These are phyloP conservation scores for Colletotrichum sp. DNA, from an alignment of 2,329 filamentous ascomycete species.

Conservation along the genomic window DNA sequence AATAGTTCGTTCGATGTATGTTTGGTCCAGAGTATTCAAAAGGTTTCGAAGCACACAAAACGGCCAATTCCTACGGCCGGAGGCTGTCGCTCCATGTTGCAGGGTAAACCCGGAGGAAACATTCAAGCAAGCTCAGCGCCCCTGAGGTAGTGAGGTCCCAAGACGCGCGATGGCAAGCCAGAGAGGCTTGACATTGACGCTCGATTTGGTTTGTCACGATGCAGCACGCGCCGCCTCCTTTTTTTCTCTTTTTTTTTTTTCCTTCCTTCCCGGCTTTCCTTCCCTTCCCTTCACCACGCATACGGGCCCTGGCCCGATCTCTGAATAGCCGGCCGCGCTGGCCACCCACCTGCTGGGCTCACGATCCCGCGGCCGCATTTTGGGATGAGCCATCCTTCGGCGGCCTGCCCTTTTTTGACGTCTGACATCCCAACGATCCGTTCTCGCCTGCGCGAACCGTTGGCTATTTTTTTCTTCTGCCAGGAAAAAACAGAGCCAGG, in stretches of 20 bases:
- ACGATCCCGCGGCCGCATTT: background rate
- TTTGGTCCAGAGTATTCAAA: background rate
- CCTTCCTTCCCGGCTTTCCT: background rate
- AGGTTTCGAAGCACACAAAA: constrained; percentile 5
- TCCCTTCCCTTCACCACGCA: background rate
- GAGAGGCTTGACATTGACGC: background rate
- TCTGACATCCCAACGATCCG: background rate
- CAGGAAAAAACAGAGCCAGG: background rate
- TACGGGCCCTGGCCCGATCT: background rate
- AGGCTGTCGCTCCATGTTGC: background rate
- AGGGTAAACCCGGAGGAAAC: background rate
- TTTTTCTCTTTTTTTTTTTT: background rate
- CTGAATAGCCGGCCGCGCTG: background rate
- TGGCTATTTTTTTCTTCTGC: background rate
- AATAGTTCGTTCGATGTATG: constrained; percentile 18
- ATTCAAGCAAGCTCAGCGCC: background rate
- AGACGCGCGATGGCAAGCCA: background rate
- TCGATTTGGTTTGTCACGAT: background rate
- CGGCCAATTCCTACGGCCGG: background rate
- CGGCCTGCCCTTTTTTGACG: background rate
- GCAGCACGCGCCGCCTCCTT: background rate
- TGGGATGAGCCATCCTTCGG: background rate
- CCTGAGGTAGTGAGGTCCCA: background rate
- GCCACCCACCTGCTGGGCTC: background rate
- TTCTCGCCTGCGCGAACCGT: background rate